phyloP scores from a whole-genome alignment of 1,284 basidiomycete species.

The Leccinum subfulvum region DNA sequence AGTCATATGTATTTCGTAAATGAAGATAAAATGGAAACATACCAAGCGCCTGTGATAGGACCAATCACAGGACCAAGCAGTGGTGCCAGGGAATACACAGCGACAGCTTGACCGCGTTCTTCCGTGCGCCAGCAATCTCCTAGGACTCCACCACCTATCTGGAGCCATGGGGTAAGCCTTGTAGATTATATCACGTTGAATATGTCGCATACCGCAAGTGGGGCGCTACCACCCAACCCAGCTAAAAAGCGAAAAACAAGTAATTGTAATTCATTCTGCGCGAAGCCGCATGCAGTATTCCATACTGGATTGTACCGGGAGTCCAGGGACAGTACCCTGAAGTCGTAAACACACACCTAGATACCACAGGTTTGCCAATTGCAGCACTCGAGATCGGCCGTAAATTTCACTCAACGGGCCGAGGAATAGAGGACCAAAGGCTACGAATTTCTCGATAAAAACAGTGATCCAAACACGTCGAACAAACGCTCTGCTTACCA shows the following conservation, averaged over 20 bases:
- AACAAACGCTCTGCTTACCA: constrained; percentile 37
- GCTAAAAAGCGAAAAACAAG: constrained; percentile 67
- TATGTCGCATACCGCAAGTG: constrained; percentile 48
- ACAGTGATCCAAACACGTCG: not conserved
- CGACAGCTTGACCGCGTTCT: constrained; percentile 65
- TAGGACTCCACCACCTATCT: constrained; percentile 69
- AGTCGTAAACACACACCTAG: constrained; percentile 38
- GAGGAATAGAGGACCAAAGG: constrained; percentile 51
- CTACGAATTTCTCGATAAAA: constrained; percentile 29
- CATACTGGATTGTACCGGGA: constrained; percentile 41
- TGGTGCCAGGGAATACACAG: constrained; percentile 65
- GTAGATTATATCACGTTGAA: not conserved
- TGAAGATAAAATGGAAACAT: constrained; percentile 7
- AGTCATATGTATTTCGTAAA: not conserved
- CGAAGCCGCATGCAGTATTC: constrained; percentile 68
- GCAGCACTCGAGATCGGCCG: constrained; percentile 46
- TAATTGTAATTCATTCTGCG: constrained; percentile 54
- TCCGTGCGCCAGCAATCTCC: constrained; percentile 71
- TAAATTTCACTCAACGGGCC: constrained; percentile 58
- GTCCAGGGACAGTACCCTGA: not conserved
- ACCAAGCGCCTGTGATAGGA: constrained; percentile 63
- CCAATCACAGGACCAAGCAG: constrained; percentile 61
- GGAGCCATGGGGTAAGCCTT: not conserved
- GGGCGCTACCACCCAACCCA: constrained; percentile 64
- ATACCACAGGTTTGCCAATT: constrained; percentile 59